Evolutionary conservation across 179 eudicot genomes (phyloP), one percentile per base, ranked within the genome.

Genomic region (Actinidia arguta): DNA sequence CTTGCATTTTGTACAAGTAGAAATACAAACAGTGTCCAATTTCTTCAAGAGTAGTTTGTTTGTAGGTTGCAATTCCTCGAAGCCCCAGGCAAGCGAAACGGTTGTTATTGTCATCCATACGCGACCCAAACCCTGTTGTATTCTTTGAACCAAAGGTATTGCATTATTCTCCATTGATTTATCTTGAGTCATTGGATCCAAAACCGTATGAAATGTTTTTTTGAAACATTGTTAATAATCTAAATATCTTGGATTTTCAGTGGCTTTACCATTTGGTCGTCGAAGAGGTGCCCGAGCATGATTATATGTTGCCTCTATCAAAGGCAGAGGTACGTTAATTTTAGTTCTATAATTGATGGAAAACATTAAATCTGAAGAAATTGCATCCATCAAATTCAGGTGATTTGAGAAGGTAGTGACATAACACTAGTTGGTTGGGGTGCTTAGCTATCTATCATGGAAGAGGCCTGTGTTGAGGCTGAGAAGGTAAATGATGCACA

Each of bases 341-440:
- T 46, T 66, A 58, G 51, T 22, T 78, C 55, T 84, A 18, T 77
- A 25, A 56, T 24, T 79, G 78, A 55, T 66, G 22, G 46, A 8
- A 54, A 31, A 36, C 42, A 66, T n/a, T 73, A n/a, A 63, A n/a
- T 50, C 82, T 86, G 73, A 85, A 67, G 78, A 79, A 62, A 67
- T 52, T 46, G 12, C 16, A 39, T 68, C 16, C 78, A 46, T 67
- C 36, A 73, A 73, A 70, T 75, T 55, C 84, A 95, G 98, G 95
- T 97, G 82, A 90, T 97, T 67, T 86, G 94, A 77, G 94, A 97
- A 90, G 99, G 99, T 50, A 91, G 85, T 83, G 98, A 97, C 88
- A 94, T 97, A 74, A 95, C 99, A 76, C 92, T 97, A 71, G 95
- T 96, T 71, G 98, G 99, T 52, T 95, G 98, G 99, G 99, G 99